phyloP scores from a whole-genome alignment of 1,139 yeast species.

The Geotrichum australiense region DNA sequence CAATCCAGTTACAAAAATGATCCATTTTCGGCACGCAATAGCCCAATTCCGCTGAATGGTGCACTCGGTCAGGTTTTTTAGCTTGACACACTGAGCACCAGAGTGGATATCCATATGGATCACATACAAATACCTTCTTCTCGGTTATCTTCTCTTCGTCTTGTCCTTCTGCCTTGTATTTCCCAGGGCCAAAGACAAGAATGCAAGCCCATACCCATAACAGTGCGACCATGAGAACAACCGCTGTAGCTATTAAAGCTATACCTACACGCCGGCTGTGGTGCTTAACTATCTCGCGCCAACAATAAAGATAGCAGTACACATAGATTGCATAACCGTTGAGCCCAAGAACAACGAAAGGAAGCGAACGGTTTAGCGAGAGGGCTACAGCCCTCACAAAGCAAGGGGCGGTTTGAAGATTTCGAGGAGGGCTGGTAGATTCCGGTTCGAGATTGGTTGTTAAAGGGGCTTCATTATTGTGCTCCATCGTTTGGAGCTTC shows the following conservation, averaged over 20 bases:
- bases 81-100: conserved; percentile 66
- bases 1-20: conserved; percentile 95
- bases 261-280: conserved; percentile 27
- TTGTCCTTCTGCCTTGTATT: conserved; percentile 1
- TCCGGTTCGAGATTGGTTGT: too few species aligned
- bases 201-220: conserved; percentile 25
- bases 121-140: conserved; percentile 31
- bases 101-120: conserved; percentile 43
- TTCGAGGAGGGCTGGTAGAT: too few species aligned
- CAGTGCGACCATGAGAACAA: conserved; percentile 14
- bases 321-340: conserved; percentile 33
- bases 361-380: too few species aligned
- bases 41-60: conserved; percentile 69
- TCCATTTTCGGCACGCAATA: conserved; percentile 55
- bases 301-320: conserved; percentile 32
- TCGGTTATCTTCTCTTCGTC: conserved; percentile 1
- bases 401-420: too few species aligned
- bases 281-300: conserved; percentile 26
- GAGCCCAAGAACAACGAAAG: conserved; percentile 25
- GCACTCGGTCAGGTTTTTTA: conserved; percentile 84
- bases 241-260: conserved; percentile 27
- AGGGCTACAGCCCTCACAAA: too few species aligned
- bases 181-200: conserved; percentile 34
- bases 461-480: too few species aligned
- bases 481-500: too few species aligned